Percentiles rank a stretch among this genome's conserved stretches.
Conservation (phyloP, 2,329 filamentous ascomycete species). For the Exutisphaerella laricina region DNA sequence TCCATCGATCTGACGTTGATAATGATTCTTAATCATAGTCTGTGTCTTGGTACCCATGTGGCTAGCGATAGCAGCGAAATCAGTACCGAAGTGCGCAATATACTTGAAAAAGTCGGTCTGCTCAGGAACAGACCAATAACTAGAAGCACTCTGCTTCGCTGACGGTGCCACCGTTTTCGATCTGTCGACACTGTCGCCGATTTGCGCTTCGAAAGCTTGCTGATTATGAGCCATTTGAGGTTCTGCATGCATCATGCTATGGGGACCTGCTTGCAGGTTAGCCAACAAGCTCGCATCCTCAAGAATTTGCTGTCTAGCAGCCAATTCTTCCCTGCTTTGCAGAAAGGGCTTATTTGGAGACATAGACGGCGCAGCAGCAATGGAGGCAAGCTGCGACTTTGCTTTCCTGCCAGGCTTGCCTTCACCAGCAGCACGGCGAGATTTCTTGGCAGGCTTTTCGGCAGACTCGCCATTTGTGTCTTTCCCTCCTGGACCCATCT, state of each 20-base stretch:
- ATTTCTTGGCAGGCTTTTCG: conserved; percentile 33
- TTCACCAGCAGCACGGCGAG: conserved; percentile 29
- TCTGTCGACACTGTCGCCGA: conserved; percentile 23
- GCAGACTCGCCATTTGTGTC: conserved; percentile 25
- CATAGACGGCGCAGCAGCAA: conserved; percentile 26
- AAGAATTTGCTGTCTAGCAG: conserved; percentile 23
- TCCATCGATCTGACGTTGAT: conserved; percentile 41
- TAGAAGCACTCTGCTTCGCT: conserved; percentile 47
- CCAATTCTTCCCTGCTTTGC: conserved; percentile 28
- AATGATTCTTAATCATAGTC: conserved; percentile 68
- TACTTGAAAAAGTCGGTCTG: conserved; percentile 69
- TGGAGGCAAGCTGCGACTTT: conserved; percentile 37
- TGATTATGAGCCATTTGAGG: conserved; percentile 19
- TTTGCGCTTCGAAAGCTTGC: conserved; percentile 16
- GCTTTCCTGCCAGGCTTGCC: conserved; percentile 35
- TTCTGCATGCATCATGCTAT: conserved; percentile 17
- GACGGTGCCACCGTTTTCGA: conserved; percentile 19
- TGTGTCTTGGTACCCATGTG: conserved; percentile 80
- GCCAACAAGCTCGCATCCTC: conserved; percentile 33
- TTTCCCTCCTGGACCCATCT: conserved; percentile 24
- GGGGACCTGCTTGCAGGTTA: conserved; percentile 24
- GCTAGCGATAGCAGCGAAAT: conserved; percentile 68
- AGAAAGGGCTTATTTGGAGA: conserved; percentile 33
- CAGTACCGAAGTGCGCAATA: conserved; percentile 69
- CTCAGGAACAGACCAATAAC: conserved; percentile 84